Base-by-base conservation (phyloP, 305 asterid species). In the Andrographis paniculata region DNA sequence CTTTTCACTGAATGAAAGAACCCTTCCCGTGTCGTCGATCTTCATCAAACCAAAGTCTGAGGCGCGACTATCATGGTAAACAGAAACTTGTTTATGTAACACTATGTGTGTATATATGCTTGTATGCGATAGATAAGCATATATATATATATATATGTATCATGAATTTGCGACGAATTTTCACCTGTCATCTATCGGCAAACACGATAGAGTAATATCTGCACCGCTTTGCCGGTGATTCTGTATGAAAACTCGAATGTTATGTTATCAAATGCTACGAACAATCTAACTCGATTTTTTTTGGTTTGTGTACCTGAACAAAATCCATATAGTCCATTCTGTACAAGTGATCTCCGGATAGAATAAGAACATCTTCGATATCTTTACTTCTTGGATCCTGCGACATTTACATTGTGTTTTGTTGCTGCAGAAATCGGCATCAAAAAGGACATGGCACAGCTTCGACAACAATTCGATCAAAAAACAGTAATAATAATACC, bases 311-410 rank as follows among this genome's bases (percentile, higher is more conserved):
- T 73, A 80, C 98, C 74, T 82, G 96, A 63, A 91, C 82, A 69
- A 91, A 83, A 73, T 86, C 92, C 96, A 86, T 72, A 47, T 86
- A 91, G 67, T 91, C 98, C 98, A 91, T 91, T 64, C 95, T 78
- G 56, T 91, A 91, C 67, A 91, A 67, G 76, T 91, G 98, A 77
- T 91, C 98, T 24, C 98, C 98, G 6, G 96, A 91, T 52, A 91
- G 80, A 71, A 91, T 78, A 63, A 86, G 87, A 56, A 91, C 93
- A 67, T 91, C 92, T 75, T 86, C 98, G 16, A 91, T 80, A 59
- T 91, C 84, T 63, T 73, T 91, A 65, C 89, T 86, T 80, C 94
- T 83, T 55, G 85, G 84, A 77, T 86, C 98, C 98, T 89, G 53
- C 50, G 50, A 39, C 11, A 50, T 22, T 42, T 5, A 39, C 36